These are phyloP conservation scores for Vachellia pachyceras DNA, from an alignment of 306 rosid genomes.

Conservation along the genomic window DNA sequence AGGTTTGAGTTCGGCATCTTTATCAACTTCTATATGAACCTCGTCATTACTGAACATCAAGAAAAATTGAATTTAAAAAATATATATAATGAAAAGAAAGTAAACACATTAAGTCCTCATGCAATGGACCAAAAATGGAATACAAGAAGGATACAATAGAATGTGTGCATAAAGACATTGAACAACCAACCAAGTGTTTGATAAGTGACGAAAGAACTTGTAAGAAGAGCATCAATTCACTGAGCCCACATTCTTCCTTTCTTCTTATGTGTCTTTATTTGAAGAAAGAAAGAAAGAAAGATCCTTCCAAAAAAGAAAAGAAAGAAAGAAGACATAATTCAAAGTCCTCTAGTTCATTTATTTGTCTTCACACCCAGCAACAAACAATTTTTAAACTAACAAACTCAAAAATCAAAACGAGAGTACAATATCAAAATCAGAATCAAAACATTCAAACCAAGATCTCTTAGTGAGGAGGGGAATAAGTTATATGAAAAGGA, in stretches of 20 bases:
- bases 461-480: constrained; percentile 1
- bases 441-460: constrained; percentile 20
- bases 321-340: constrained; percentile 13
- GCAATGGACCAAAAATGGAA: constrained; percentile 30
- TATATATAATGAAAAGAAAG: not conserved
- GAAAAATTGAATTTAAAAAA: constrained; percentile 33
- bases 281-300: constrained; percentile 3
- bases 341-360: constrained; percentile 20
- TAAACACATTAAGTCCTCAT: constrained; percentile 32
- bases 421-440: constrained; percentile 16
- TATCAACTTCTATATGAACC: constrained; percentile 45
- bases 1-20: constrained; percentile 54
- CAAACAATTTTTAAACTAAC: constrained; percentile 25
- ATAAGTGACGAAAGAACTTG: constrained; percentile 8
- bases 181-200: constrained; percentile 7
- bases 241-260: constrained; percentile 17
- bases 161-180: constrained; percentile 2
- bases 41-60: constrained; percentile 57
- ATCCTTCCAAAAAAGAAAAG: not conserved
- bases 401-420: constrained; percentile 26
- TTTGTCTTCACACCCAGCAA: constrained; percentile 27
- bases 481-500: constrained; percentile 5
- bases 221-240: constrained; percentile 31
- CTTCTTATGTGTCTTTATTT: constrained; percentile 3
- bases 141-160: not conserved